Evolutionary conservation across 2,329 filamentous ascomycete species (phyloP), one percentile per base, ranked within the genome.

Genomic region (Trichoderma breve): DNA sequence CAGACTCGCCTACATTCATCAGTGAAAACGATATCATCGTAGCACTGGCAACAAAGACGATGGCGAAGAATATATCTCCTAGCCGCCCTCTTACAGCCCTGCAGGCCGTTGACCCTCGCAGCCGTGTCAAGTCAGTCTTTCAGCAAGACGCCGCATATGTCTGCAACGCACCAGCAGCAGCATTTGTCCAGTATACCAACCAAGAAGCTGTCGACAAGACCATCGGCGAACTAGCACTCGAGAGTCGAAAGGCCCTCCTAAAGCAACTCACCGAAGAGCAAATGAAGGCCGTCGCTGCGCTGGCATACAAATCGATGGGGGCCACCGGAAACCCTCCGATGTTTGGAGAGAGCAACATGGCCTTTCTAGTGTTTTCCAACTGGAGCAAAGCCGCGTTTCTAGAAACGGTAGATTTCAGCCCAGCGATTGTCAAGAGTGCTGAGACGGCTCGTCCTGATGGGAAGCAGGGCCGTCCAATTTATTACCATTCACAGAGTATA

Each of bases 311-410:
- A n/a, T 51, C 66, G 6, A 61, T 70, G 66, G 24, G 47, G 15
- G 24, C 12, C 11, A 70, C 28, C 2, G 57, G 57, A 0, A 70
- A 53, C 18, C 57, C 66, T 21, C 36, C 66, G 11, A 12, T 70
- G 4, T 64, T 63, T 15, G 58, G 58, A 26, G 68, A 70, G 3
- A 55, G 34, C 24, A 39, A 64, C 30, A 32, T n/a, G 60, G 26
- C 26, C 8, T 26, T 64, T 6, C 9, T 70, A 6, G 30, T 70
- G 0, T 55, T 39, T 6, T 63, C 58, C 15, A 71, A 71, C 21
- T 71, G 61, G 70, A 68, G 28, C 63, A 71, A 71, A 15, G 70
- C 62, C 7, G 60, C 26, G 6, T 71, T 67, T 61, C 36, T 60
- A 8, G 28, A 71, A 7, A 58, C 55, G 8, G 53, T 64, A 15